Base-by-base conservation (phyloP, 306 rosid genomes). In the Dalbergia cochinchinensis region DNA sequence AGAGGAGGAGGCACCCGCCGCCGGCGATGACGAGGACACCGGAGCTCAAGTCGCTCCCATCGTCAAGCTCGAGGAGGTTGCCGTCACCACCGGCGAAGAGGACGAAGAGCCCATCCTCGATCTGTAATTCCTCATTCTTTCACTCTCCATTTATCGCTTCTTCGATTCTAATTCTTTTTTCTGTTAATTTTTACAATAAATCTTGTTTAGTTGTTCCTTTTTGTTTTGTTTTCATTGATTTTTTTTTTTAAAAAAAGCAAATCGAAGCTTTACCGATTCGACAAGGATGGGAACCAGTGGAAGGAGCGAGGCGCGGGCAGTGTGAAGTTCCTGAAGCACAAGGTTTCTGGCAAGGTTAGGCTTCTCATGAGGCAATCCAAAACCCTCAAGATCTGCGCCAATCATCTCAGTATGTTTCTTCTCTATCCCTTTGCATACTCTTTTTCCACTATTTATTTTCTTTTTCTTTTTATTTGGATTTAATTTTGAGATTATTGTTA, bases 311-410 rank as follows among this genome's bases (percentile, higher is more conserved):
- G 99, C 47, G 97, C 98, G 7, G 99, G 99, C 7, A 87, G 92
- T 8, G 97, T 96, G 1, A 96, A 88, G 84, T 84, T 96, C 80
- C 86, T 96, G 80, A 91, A 91, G 85, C 99, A 96, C 65, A 93
- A 89, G 16, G 86, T 58, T 58, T 7, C 87, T 7, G 90, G 92
- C 35, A 96, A 91, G 86, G 99, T 93, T 42, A 92, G 99, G 39
- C 97, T 96, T 71, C 92, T 96, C 47, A 96, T 96, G 99, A 87
- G 99, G 57, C 99, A 96, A 77, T 93, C 99, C 47, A 96, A 96
- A 80, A 96, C 99, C 7, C 97, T 96, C 77, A 96, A 96, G 98
- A 96, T 96, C 93, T 93, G 99, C 78, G 97, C 99, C 73, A 96
- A 96, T 85, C 99, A 96, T 83, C 89, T 93, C 66, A 90, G 99